Conservation (phyloP, 257 asterid species). For the Nicotiana otophora region DNA sequence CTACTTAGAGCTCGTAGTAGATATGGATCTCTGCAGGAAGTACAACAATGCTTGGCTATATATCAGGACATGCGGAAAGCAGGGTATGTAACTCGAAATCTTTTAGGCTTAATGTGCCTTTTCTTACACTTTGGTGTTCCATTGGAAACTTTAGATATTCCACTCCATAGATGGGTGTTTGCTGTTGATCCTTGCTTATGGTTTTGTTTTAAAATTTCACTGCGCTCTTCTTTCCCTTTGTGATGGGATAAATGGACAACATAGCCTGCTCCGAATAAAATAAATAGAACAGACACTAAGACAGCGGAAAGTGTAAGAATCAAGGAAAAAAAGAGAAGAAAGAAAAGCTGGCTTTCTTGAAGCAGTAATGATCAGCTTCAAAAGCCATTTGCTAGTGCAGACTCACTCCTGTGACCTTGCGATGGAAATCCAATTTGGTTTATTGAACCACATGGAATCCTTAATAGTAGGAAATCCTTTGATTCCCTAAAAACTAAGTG, state of each 20-base stretch:
- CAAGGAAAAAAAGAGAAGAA: neutral
- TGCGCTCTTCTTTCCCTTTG: neutral
- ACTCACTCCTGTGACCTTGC: neutral
- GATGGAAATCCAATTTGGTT: neutral
- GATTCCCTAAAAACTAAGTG: neutral
- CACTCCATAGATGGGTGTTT: neutral
- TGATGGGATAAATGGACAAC: neutral
- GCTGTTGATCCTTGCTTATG: neutral
- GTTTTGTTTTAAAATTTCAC: neutral
- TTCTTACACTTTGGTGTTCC: neutral
- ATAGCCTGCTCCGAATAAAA: neutral
- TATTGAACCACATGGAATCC: neutral
- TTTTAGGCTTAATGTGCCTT: neutral
- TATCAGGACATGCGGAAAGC: constrained; percentile 94
- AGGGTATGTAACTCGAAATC: constrained; percentile 43
- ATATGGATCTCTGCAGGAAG: constrained; percentile 77
- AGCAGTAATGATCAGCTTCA: neutral
- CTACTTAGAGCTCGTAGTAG: constrained; percentile 77
- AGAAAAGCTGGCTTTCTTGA: neutral
- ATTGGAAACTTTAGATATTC: neutral
- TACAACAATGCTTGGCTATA: constrained; percentile 76
- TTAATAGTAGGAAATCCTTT: neutral
- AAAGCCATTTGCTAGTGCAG: neutral
- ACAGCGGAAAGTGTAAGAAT: neutral
- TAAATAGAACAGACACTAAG: neutral